Evolutionary conservation across 2,329 filamentous ascomycete species (phyloP).

Genomic region (Xylaria sp.): DNA sequence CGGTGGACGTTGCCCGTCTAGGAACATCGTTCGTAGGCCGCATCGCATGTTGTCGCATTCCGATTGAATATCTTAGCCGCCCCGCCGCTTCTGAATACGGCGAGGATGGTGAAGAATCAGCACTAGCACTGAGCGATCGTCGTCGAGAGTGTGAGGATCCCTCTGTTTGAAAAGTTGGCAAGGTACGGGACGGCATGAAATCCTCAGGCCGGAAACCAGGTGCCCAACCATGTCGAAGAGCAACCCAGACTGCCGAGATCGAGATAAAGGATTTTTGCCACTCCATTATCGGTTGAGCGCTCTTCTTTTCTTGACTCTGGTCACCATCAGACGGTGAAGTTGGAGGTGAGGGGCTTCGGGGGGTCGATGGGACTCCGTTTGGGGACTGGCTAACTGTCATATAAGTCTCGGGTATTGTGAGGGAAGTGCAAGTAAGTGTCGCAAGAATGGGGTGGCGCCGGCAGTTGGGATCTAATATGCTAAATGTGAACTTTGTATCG

Average conservation of each 20-base stretch:
- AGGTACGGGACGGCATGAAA: slow-evolving; percentile 39
- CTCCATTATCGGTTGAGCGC: slow-evolving; percentile 55
- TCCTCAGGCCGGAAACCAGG: slow-evolving; percentile 52
- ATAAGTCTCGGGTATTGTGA: slow-evolving; percentile 78
- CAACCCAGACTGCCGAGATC: slow-evolving; percentile 64
- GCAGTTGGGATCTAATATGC: slow-evolving; percentile 75
- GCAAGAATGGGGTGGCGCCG: slow-evolving; percentile 81
- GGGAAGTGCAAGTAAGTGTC: slow-evolving; percentile 68
- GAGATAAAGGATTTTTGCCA: slow-evolving; percentile 61
- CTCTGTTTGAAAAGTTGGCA: slow-evolving; percentile 23
- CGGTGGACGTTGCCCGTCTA: slow-evolving; percentile 59
- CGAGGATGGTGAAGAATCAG: slow-evolving; percentile 32
- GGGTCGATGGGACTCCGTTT: slow-evolving; percentile 60
- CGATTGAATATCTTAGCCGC: slow-evolving; percentile 37
- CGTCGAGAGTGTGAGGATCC: slow-evolving; percentile 32
- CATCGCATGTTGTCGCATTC: slow-evolving; percentile 36
- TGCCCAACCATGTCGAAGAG: slow-evolving; percentile 58
- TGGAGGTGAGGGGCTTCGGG: slow-evolving; percentile 46
- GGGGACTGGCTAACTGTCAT: slow-evolving; percentile 64
- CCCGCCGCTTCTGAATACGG: slow-evolving; percentile 23
- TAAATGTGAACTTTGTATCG: slow-evolving; percentile 77
- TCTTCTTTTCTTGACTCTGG: slow-evolving; percentile 45
- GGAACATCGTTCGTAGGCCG: slow-evolving; percentile 44
- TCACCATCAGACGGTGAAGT: slow-evolving; percentile 36
- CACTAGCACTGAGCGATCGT: slow-evolving; percentile 41